These are phyloP conservation scores for Heterobasidion occidentale DNA, from an alignment of 1,284 basidiomycete species.

Conservation along the genomic window DNA sequence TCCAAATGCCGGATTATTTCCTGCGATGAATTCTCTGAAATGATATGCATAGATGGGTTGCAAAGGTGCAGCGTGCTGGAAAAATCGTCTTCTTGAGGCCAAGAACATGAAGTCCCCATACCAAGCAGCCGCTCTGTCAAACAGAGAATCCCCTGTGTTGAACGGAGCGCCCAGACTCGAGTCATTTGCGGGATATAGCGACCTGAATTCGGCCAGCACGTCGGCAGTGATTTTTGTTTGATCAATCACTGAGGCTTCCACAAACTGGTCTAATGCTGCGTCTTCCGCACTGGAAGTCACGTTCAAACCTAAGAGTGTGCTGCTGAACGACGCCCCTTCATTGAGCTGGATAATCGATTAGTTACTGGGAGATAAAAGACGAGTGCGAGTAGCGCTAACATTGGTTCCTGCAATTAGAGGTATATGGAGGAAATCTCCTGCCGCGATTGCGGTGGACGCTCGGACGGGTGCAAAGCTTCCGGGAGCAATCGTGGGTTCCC, in stretches of 20 bases:
- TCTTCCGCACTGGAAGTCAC: slow-evolving; percentile 29
- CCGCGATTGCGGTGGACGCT: slow-evolving; percentile 37
- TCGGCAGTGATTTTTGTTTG: slow-evolving; percentile 35
- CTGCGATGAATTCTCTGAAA: slow-evolving; percentile 47
- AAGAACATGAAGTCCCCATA: slow-evolving; percentile 53
- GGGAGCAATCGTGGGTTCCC: slow-evolving; percentile 47
- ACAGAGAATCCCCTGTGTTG: slow-evolving; percentile 51
- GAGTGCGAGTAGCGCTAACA: slow-evolving; percentile 22
- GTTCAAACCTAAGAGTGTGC: slow-evolving; percentile 25
- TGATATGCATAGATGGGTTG: slow-evolving; percentile 47
- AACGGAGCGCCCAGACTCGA: slow-evolving; percentile 28
- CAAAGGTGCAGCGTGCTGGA: slow-evolving; percentile 34
- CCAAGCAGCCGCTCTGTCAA: slow-evolving; percentile 46
- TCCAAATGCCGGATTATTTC: slow-evolving; percentile 33
- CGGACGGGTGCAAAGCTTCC: slow-evolving; percentile 42
- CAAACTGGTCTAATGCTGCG: slow-evolving; percentile 35
- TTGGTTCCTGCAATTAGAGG: slow-evolving; percentile 51
- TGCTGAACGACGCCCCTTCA: slow-evolving; percentile 40
- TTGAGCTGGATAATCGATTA: slow-evolving; percentile 30
- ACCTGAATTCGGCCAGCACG: slow-evolving; percentile 28
- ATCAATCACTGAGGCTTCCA: slow-evolving; percentile 39
- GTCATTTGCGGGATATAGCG: slow-evolving; percentile 41
- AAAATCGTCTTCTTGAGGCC: slow-evolving; percentile 38
- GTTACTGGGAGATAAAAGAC: background rate
- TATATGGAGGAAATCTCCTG: slow-evolving; percentile 44